Base-by-base conservation (phyloP, 495 filamentous ascomycete genomes). In the Daldinia bambusicola region DNA sequence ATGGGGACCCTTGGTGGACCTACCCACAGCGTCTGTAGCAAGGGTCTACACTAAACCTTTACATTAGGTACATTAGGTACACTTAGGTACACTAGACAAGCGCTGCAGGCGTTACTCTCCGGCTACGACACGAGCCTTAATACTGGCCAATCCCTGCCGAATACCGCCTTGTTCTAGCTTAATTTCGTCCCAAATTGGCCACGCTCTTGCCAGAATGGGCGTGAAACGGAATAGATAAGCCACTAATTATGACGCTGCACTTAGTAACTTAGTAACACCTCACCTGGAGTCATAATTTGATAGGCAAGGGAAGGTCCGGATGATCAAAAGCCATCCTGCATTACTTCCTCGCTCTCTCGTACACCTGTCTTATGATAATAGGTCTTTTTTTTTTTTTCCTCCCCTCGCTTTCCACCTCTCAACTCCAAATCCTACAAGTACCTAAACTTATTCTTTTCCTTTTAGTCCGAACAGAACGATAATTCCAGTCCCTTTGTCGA, bases 181-280 rank as follows among this genome's bases (percentile, higher is more conserved):
- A 55, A 38, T 5, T 36, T 26, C 16, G 55, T 55, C 53, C 55
- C 50, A 61, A 67, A 67, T 10, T 66, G 61, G 60, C 34, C 32
- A 62, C 55, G 45, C 58, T 40, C 52, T 67, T 6, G 45, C 63
- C 64, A 32, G 43, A 63, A 67, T 32, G 48, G 69, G 58, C 55
- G 58, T 32, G n/a, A 55, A 50, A 65, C 34, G 38, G 51, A 36
- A 50, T 58, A 48, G 59, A 69, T 52, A 56, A 57, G 57, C 66
- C 53, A 48, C 66, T 66, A 69, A 73, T 63, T 73, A 73, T 73
- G 61, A 69, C 62, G 70, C 66, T 73, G 70, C 31, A 67, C 69
- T 67, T 63, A 67, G 57, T 55, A 62, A 67, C 69, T 67, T 63
- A 67, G 57, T 55, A 62, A 66, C 55, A 56, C 51, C 16, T 20